Evolutionary conservation across 352 stramenopile genomes (phyloP).

Genomic region (Pythium scleroteichum): DNA sequence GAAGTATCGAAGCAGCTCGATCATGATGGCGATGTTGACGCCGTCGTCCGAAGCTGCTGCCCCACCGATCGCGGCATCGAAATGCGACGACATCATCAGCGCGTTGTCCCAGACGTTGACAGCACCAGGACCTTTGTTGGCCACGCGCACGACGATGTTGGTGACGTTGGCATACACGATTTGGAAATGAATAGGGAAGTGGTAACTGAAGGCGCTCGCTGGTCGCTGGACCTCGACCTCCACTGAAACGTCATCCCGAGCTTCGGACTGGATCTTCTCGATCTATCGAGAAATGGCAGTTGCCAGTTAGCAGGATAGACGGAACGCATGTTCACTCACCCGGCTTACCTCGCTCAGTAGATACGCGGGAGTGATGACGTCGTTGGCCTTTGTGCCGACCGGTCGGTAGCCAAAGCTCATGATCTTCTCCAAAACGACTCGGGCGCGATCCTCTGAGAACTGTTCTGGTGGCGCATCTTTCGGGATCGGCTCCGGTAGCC

Average conservation of each 20-base stretch:
- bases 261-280: slow-evolving; percentile 43
- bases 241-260: slow-evolving; percentile 36
- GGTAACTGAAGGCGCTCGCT: slow-evolving; percentile 66
- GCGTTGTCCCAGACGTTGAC: slow-evolving; percentile 43
- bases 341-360: slow-evolving; percentile 46
- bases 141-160: slow-evolving; percentile 74
- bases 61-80: slow-evolving; percentile 72
- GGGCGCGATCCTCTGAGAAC: slow-evolving; percentile 59
- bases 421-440: slow-evolving; percentile 59
- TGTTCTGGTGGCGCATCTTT: slow-evolving; percentile 32
- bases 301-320: too few relatives aligned
- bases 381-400: slow-evolving; percentile 63
- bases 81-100: slow-evolving; percentile 79
- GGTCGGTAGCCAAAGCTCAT: slow-evolving; percentile 75
- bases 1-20: slow-evolving; percentile 59
- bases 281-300: slow-evolving; percentile 41
- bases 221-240: slow-evolving; percentile 69
- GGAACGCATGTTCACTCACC: too few relatives aligned
- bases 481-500: slow-evolving; percentile 46
- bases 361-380: slow-evolving; percentile 59
- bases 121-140: slow-evolving; percentile 23
- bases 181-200: slow-evolving; percentile 80
- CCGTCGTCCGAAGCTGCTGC: slow-evolving; percentile 74
- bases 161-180: slow-evolving; percentile 87
- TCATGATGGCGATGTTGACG: slow-evolving; percentile 83